Evolutionary conservation across 2,329 filamentous ascomycete species (phyloP).

Genomic region (Xylaria sp.): DNA sequence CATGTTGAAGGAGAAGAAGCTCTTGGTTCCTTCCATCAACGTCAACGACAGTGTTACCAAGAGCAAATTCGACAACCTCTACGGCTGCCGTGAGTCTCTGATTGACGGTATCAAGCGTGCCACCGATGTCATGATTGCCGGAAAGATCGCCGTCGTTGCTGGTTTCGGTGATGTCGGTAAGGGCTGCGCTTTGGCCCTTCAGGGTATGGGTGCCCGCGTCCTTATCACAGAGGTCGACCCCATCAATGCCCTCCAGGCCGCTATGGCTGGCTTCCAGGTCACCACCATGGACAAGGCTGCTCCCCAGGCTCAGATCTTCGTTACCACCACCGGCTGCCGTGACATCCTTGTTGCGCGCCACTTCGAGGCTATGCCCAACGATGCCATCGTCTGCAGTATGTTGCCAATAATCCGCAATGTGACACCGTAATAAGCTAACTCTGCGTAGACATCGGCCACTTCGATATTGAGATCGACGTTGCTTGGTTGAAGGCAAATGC

Average conservation of each 20-base stretch:
- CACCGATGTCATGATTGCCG: constrained; percentile 99
- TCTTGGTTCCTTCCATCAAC: constrained; percentile 96
- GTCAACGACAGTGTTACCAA: constrained; percentile 99
- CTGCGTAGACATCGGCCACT: constrained; percentile 89
- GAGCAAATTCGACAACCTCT: constrained; percentile 99
- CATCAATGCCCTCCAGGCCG: constrained; percentile 99
- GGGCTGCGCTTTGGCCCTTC: constrained; percentile 95
- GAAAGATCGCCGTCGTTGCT: constrained; percentile 97
- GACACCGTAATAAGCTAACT: constrained; percentile 39
- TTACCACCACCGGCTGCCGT: constrained; percentile 98
- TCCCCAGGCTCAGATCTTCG: constrained; percentile 91
- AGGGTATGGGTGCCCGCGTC: constrained; percentile 97
- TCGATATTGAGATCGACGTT: constrained; percentile 99
- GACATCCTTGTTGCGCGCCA: constrained; percentile 93
- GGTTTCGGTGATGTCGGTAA: constrained; percentile 99
- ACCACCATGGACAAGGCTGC: constrained; percentile 98
- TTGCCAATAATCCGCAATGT: constrained; percentile 39
- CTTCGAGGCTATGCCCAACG: constrained; percentile 96
- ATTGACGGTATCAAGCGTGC: constrained; percentile 99
- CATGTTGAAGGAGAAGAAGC: constrained; percentile 91
- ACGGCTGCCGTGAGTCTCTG: constrained; percentile 98
- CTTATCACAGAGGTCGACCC: constrained; percentile 97
- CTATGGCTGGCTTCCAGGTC: constrained; percentile 96
- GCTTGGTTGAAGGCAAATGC: constrained; percentile 99
- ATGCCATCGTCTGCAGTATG: constrained; percentile 97